Evolutionary conservation across 1,284 basidiomycete species (phyloP).

Genomic region (Melampsora occidentalis): DNA sequence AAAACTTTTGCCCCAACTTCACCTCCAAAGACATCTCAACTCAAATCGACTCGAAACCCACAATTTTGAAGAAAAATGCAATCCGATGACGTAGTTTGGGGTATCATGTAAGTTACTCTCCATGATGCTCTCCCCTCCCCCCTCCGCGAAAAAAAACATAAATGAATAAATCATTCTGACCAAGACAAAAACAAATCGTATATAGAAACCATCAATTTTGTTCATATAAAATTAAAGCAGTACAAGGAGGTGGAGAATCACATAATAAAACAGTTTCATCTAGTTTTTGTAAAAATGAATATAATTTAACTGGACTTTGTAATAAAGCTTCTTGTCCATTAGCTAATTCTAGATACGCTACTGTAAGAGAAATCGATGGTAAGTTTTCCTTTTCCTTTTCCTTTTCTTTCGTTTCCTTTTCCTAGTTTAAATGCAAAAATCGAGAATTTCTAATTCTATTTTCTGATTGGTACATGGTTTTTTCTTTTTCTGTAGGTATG

Average conservation of each 20-base stretch:
- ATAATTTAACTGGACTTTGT: conserved; percentile 97
- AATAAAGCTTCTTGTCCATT: conserved; percentile 93
- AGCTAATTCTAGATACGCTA: conserved; percentile 94
- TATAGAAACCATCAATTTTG: conserved; percentile 75
- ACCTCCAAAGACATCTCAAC: too few relatives aligned
- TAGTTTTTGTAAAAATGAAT: conserved; percentile 98
- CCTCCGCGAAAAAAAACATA: too few relatives aligned
- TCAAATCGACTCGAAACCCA: too few relatives aligned
- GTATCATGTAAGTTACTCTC: conserved; percentile 63
- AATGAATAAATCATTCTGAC: too few relatives aligned
- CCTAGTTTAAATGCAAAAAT: neutral
- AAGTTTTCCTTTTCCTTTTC: conserved; percentile 48
- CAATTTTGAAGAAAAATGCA: conserved; percentile 8
- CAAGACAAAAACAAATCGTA: too few relatives aligned
- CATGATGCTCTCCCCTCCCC: neutral
- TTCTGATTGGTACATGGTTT: too few relatives aligned
- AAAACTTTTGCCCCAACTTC: too few relatives aligned
- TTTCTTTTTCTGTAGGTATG: conserved; percentile 62
- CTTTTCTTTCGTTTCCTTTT: neutral
- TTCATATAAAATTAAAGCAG: conserved; percentile 78
- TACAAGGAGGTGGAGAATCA: conserved; percentile 36
- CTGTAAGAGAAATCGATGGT: conserved; percentile 93
- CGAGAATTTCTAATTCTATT: neutral
- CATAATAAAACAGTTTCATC: conserved; percentile 75
- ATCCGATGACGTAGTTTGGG: conserved; percentile 87